Conservation (phyloP, 495 filamentous ascomycete species). For the Massariosphaeria phaeospora region DNA sequence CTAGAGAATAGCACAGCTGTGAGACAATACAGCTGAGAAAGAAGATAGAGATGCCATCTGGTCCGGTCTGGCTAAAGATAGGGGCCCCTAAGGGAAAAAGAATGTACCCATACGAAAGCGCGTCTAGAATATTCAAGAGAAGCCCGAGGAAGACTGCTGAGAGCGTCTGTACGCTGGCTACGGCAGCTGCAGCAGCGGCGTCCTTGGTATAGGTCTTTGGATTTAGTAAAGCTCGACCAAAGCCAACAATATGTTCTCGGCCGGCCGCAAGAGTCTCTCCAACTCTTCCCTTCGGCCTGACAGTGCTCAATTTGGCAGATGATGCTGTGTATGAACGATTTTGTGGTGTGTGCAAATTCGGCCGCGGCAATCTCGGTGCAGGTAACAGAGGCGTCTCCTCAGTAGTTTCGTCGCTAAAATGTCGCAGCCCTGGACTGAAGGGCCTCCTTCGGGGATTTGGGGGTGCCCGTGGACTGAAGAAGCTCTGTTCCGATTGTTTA, state of each 20-base stretch:
- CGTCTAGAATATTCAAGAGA: conserved; percentile 88
- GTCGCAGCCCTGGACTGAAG: too few species aligned
- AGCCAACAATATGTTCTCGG: conserved; percentile 8
- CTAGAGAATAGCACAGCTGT: conserved; percentile 82
- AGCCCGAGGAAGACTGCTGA: conserved; percentile 86
- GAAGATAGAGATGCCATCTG: conserved; percentile 96
- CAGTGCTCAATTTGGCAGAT: not conserved
- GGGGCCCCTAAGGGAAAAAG: conserved; percentile 84
- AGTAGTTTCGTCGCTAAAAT: conserved; percentile 35
- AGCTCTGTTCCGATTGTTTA: not conserved
- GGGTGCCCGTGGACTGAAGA: conserved; percentile 22
- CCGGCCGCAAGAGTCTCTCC: conserved; percentile 8
- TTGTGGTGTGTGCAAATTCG: not conserved
- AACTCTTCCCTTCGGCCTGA: conserved; percentile 1
- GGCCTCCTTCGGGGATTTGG: too few species aligned
- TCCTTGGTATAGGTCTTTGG: conserved; percentile 70
- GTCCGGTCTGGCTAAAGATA: conserved; percentile 74
- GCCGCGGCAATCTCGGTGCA: conserved; percentile 39
- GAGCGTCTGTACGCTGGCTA: conserved; percentile 61
- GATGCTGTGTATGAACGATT: not conserved
- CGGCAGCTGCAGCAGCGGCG: conserved; percentile 56
- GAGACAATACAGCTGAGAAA: conserved; percentile 96
- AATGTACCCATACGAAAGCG: conserved; percentile 88
- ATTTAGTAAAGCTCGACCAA: conserved; percentile 37
- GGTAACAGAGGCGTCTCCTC: conserved; percentile 43